These are phyloP conservation scores for Candida chilensis DNA, from an alignment of 805 yeast genomes.

Conservation along the genomic window DNA sequence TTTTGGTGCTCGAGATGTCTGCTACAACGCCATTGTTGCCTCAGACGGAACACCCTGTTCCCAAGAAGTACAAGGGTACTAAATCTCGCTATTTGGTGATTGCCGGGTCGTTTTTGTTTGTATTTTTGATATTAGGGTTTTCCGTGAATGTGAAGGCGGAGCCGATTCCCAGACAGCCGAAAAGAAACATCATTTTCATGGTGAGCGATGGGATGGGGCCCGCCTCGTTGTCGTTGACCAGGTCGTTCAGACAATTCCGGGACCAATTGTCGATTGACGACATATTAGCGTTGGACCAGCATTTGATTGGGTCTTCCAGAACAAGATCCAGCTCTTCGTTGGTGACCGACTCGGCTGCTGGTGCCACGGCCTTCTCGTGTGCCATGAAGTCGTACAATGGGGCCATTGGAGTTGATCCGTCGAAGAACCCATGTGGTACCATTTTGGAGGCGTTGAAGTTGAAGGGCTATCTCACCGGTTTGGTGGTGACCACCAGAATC, in stretches of 20 bases:
- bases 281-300: slow-evolving; percentile 52
- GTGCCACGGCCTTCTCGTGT: slow-evolving; percentile 91
- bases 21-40: no score
- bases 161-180: slow-evolving; percentile 4
- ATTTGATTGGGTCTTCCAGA: slow-evolving; percentile 75
- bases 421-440: slow-evolving; percentile 75
- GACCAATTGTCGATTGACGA: slow-evolving; percentile 47
- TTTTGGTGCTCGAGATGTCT: no score
- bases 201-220: slow-evolving; percentile 70
- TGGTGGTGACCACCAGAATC: slow-evolving; percentile 86
- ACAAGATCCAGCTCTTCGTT: slow-evolving; percentile 72
- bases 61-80: no score
- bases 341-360: slow-evolving; percentile 94
- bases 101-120: no score
- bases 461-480: slow-evolving; percentile 74
- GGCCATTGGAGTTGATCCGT: slow-evolving; percentile 79
- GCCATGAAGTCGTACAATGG: slow-evolving; percentile 80
- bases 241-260: slow-evolving; percentile 62
- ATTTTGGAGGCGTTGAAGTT: slow-evolving; percentile 80
- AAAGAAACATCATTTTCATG: slow-evolving; percentile 32
- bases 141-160: not conserved
- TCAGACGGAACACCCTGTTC: no score
- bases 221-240: slow-evolving; percentile 69
- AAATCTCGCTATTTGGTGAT: no score
- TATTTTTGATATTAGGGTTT: not conserved